Evolutionary conservation across 1,139 yeast species (phyloP).

Genomic region (Candida buenavistaensis): DNA sequence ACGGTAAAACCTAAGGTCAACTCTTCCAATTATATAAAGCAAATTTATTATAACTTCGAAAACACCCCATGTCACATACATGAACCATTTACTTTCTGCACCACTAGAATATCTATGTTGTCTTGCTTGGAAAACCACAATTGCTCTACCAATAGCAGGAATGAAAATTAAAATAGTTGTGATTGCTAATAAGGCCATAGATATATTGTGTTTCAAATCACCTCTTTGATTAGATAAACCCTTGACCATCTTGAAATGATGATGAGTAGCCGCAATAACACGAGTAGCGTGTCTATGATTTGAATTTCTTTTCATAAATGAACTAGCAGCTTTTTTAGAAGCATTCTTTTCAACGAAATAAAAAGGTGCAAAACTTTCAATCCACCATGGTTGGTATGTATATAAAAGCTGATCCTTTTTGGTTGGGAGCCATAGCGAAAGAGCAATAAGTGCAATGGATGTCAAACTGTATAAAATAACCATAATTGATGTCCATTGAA

Average conservation of each 20-base stretch:
- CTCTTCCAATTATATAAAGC: conserved; percentile 43
- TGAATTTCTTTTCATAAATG: conserved; percentile 45
- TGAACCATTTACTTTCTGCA: conserved; percentile 27
- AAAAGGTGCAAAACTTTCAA: conserved; percentile 43
- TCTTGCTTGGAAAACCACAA: conserved; percentile 33
- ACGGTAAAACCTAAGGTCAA: conserved; percentile 47
- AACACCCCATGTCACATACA: conserved; percentile 42
- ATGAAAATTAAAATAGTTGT: conserved; percentile 36
- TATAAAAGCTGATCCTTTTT: conserved; percentile 45
- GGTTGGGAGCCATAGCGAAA: conserved; percentile 44
- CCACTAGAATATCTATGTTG: conserved; percentile 20
- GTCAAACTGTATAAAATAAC: conserved; percentile 38
- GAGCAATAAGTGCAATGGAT: conserved; percentile 33
- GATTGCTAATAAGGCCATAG: conserved; percentile 31
- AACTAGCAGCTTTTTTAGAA: conserved; percentile 39
- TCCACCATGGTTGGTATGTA: conserved; percentile 52
- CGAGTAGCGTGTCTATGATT: conserved; percentile 45
- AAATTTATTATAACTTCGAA: conserved; percentile 37
- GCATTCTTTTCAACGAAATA: conserved; percentile 42
- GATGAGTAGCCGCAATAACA: conserved; percentile 47
- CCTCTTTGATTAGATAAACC: conserved; percentile 44
- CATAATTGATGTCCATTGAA: conserved; percentile 31
- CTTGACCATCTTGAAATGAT: conserved; percentile 42
- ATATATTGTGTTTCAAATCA: conserved; percentile 34
- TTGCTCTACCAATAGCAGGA: conserved; percentile 31